Base-by-base conservation (phyloP, 257 asterid genomes). In the Rhazya stricta region DNA sequence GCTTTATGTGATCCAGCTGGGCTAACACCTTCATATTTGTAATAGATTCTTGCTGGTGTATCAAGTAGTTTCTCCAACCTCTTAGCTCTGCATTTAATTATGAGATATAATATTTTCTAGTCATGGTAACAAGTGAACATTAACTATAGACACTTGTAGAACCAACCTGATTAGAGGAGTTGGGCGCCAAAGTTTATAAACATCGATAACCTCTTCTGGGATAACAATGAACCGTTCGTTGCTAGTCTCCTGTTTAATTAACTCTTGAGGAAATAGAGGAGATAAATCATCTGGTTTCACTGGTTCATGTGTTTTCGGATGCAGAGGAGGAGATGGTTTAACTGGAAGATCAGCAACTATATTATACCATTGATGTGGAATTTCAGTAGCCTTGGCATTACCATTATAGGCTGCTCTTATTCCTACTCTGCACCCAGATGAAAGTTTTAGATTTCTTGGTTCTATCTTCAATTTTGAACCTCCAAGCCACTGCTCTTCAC, bases 1-100 rank as follows among this genome's bases (percentile, higher is more conserved):
- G 99, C 92, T 71, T 94, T 92, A 69, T 92, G 99, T 10, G 97
- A 94, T 0, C 99, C 97, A 25, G 99, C 99, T 0, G 99, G 99
- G 90, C 99, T 94, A 18, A 57, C 93, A 5, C 99, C 99, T 84
- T 94, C 99, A 45, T 94, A 92, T 87, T 94, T 94, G 87, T 90
- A 92, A 74, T 94, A 94, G 75, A 94, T 92, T 77, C 97, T 87
- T 1, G 97, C 97, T 13, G 97, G 99, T 18, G 99, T 92, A 65
- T 82, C 87, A 1, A 94, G 95, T 77, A 92, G 82, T 72, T 94
- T 94, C 75, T 94, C 99, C 89, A 92, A 74, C 76, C 99, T 89
- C 89, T 88, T 94, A 21, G 98, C 98, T 76, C 98, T 94, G 82
- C 34, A 77, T 75, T 63, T 54, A 67, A 69, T 67, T 8, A 10